phyloP scores from a whole-genome alignment of 2,329 filamentous ascomycete genomes.

The Mariannaea sp. region DNA sequence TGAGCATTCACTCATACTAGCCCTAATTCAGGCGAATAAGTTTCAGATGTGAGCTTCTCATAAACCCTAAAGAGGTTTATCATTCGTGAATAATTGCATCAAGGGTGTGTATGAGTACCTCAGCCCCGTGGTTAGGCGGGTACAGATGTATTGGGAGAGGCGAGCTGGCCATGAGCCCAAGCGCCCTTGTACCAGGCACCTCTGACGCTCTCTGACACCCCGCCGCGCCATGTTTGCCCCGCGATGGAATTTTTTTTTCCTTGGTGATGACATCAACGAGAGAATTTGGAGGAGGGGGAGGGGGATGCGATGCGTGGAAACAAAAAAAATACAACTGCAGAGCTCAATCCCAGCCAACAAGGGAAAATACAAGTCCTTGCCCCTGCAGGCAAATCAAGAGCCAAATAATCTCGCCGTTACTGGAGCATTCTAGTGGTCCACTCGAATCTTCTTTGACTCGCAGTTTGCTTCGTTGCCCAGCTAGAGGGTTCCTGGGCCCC shows the following conservation, averaged over 20 bases:
- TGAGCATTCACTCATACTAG: too few relatives aligned
- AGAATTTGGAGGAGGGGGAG: conserved; percentile 16
- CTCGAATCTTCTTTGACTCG: conserved; percentile 31
- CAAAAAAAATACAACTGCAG: too few relatives aligned
- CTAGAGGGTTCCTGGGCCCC: conserved; percentile 45
- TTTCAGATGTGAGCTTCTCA: too few relatives aligned
- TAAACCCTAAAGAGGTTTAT: too few relatives aligned
- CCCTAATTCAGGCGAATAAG: too few relatives aligned
- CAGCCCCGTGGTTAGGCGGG: background rate
- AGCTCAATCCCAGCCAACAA: background rate
- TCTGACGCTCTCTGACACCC: conserved; percentile 12
- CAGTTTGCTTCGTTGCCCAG: conserved; percentile 34
- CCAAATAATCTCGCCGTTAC: background rate
- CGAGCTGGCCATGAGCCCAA: conserved; percentile 5
- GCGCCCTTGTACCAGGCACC: conserved; percentile 29
- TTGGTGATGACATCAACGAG: conserved; percentile 40
- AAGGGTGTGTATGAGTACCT: too few relatives aligned
- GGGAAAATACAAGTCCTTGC: background rate
- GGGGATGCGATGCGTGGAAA: too few relatives aligned
- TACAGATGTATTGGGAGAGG: background rate
- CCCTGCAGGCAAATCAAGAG: conserved; percentile 6
- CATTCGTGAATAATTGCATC: too few relatives aligned
- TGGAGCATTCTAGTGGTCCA: conserved; percentile 18
- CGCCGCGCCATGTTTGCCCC: conserved; percentile 34
- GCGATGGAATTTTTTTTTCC: conserved; percentile 39